Evolutionary conservation across 345 rosid genomes (phyloP), one percentile per base, ranked within the genome.

Genomic region (Acer negundo): DNA sequence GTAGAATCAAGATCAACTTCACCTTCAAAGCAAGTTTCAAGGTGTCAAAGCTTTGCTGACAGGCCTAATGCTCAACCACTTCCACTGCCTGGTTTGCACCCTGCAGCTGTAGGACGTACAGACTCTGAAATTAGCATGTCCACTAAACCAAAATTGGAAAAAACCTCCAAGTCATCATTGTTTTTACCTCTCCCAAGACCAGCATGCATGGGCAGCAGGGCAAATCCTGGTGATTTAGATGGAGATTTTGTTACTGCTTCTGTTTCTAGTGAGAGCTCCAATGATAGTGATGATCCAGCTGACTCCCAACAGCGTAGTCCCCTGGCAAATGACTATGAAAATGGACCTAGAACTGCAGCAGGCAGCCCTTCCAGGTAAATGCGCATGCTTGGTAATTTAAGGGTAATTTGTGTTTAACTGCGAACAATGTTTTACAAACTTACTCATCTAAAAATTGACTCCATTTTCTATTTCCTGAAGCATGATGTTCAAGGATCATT

Each of bases 41-140:
- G 91, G 77, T 83, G 89, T 80, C 93, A 86, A 80, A 89, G 90
- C 77, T 89, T 89, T 79, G 66, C 67, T 46, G 89, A 80, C 62
- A 83, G 89, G 81, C 74, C 86, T 67, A 82, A 53, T 79, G 88
- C 91, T 42, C 93, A 87, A 55, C 93, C 93, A 15, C 93, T 89
- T 72, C 93, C 93, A 10, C 83, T 87, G 77, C 91, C 93, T 67
- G 84, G 78, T 58, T 61, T 72, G 70, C 80, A 67, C 64, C 78
- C 82, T 67, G 85, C 79, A 69, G 64, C 75, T 70, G 80, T 86
- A 53, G 80, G 73, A 58, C 85, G 79, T 22, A 86, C 87, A 46
- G 83, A 85, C 80, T 86, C 91, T 75, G 90, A 78, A 67, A 79
- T 86, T 67, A 66, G 82, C 62, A 72, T 82, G 53, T 71, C 87